These are phyloP conservation scores for Globisporangium mamillatum DNA, from an alignment of 352 stramenopile species.

Conservation along the genomic window DNA sequence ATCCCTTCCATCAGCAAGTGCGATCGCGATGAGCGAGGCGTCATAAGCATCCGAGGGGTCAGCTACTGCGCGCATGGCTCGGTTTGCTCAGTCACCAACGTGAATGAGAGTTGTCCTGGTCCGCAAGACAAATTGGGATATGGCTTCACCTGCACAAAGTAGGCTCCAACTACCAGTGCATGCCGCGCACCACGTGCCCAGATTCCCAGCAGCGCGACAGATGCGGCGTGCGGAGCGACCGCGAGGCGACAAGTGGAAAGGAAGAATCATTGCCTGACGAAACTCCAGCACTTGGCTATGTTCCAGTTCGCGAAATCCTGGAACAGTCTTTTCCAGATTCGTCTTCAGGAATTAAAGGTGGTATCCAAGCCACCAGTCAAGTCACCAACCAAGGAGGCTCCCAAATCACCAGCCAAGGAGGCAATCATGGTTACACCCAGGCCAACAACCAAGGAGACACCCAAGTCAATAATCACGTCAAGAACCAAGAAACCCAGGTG, in stretches of 20 bases:
- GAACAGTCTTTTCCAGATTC: not conserved
- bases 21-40: no score
- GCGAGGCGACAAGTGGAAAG: not conserved
- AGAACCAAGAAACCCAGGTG: not conserved
- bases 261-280: no score
- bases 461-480: not conserved
- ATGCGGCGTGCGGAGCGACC: not conserved
- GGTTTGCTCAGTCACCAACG: not conserved
- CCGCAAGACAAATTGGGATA: constrained; percentile 6
- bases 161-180: not conserved
- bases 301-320: no score
- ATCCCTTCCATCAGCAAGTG: constrained; percentile 6
- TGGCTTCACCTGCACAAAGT: not conserved
- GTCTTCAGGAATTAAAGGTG: not conserved
- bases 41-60: not conserved
- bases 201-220: not conserved
- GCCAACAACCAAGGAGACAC: not conserved
- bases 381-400: no score
- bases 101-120: not conserved
- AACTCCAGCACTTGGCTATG: not conserved
- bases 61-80: not conserved
- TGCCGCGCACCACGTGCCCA: not conserved
- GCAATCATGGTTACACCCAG: no score
- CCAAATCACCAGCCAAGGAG: not conserved
- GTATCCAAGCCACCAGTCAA: not conserved